Conservation (phyloP, 2,329 filamentous ascomycete species). For the Stachybotrys echinatus region DNA sequence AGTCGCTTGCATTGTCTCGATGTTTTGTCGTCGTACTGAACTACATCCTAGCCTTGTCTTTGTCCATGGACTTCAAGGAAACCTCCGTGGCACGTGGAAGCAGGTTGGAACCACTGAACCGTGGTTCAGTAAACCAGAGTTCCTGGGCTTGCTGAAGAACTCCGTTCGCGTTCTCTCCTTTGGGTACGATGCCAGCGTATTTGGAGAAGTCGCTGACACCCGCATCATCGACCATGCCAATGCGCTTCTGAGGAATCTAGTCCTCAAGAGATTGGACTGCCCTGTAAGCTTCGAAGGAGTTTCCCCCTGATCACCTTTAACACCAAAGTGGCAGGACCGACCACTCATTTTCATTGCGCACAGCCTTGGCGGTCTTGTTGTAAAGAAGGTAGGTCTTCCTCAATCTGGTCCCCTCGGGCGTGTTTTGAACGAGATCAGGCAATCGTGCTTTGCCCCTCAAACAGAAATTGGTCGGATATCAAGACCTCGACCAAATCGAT, state of each 20-base stretch:
- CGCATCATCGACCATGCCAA: constrained; percentile 16
- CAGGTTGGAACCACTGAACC: constrained; percentile 9
- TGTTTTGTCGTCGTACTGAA: not conserved
- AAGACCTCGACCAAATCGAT: constrained; percentile 13
- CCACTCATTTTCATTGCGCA: constrained; percentile 14
- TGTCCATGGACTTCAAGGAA: constrained; percentile 11
- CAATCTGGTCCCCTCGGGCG: constrained; percentile 7
- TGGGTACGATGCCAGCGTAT: constrained; percentile 14
- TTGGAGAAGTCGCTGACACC: constrained; percentile 14
- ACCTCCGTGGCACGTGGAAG: constrained; percentile 10
- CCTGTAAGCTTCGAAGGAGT: constrained; percentile 5
- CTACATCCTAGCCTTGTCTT: constrained; percentile 6
- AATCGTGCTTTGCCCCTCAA: not conserved
- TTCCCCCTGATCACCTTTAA: not conserved
- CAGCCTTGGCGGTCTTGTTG: constrained; percentile 12
- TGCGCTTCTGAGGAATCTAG: constrained; percentile 11
- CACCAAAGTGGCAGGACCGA: constrained; percentile 4
- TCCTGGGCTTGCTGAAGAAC: constrained; percentile 7
- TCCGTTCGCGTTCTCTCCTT: constrained; percentile 11
- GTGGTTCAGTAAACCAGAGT: constrained; percentile 12
- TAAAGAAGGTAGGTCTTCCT: constrained; percentile 9
- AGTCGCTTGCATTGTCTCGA: not conserved
- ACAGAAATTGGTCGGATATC: constrained; percentile 8
- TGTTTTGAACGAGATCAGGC: not conserved
- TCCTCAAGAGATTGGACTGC: constrained; percentile 12